Evolutionary conservation across 257 asterid genomes (phyloP).

Genomic region (Salvia miltiorrhiza): DNA sequence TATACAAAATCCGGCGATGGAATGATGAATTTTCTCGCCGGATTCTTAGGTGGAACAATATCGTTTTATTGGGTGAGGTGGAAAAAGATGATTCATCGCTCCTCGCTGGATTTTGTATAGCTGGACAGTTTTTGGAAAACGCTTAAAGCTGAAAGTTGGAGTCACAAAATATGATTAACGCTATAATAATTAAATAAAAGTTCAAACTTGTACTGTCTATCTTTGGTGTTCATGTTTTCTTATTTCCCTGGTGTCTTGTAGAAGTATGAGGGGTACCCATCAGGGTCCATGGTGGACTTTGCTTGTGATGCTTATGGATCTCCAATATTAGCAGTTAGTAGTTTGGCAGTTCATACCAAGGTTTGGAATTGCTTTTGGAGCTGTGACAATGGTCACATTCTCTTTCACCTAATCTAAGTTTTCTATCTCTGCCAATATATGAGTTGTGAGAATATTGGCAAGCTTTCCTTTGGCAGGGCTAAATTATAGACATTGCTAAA

Average conservation of each 20-base stretch:
- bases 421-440: not conserved
- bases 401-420: not conserved
- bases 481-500: conserved; percentile 15
- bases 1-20: too few relatives aligned
- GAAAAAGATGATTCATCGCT: too few relatives aligned
- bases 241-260: conserved; percentile 29
- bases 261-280: conserved; percentile 93
- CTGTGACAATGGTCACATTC: too few relatives aligned
- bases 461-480: not conserved
- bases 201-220: not conserved
- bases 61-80: too few relatives aligned
- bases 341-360: conserved; percentile 89
- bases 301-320: conserved; percentile 93
- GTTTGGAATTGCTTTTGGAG: conserved; percentile 27
- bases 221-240: not conserved
- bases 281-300: conserved; percentile 92
- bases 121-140: too few relatives aligned
- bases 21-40: too few relatives aligned
- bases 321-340: conserved; percentile 80
- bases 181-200: too few relatives aligned
- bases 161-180: too few relatives aligned
- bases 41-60: too few relatives aligned
- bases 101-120: too few relatives aligned
- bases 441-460: conserved; percentile 9
- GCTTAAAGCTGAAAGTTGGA: too few relatives aligned